Base-by-base conservation (phyloP, 306 rosid genomes). In the Glycine tomentella region DNA sequence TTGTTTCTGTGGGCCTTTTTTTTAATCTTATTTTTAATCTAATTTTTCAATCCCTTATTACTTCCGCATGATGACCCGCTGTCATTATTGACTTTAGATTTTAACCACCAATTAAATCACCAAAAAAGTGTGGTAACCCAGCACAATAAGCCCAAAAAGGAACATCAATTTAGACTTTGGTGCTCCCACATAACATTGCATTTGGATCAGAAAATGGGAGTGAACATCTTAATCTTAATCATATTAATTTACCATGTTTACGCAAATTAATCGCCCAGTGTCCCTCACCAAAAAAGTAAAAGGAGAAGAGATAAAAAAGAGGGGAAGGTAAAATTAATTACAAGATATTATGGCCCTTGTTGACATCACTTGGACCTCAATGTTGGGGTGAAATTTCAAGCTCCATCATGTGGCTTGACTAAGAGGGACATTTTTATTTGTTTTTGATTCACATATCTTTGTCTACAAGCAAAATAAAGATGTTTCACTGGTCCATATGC, bases 1-100 rank as follows among this genome's bases (percentile, higher is more conserved):
- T 63, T 76, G 56, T 62, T 62, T 76, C 5, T 70, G 2, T 62
- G 78, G 49, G 3, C 33, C 2, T 57, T 17, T 58, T 55, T 13
- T 2, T 0, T 4, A 38, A 25, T 25, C 2, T 25, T 25, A 25
- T 25, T 25, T 25, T 25, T 25, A 25, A 0, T 38, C 44, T 38
- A 38, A 38, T 38, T 38, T 38, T 38, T 38, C 44, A 4, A n/a
- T 17, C 51, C 3, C 13, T 61, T 58, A 61, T 61, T 15, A 53
- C 62, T 56, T 31, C 52, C 9, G 62, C 69, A 65, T 79, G 85
- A 83, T 80, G 70, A 80, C 31, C 42, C 48, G 83, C 78, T 73
- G 87, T 72, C 49, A 75, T 75, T 70, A 20, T 86, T 83, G 89
- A 83, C 83, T 83, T 72, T 7, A 45, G 40, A 44, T 40, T 34